Evolutionary conservation across 805 yeast species (phyloP), one percentile per base, ranked within the genome.

Genomic region (Candida dendrica): DNA sequence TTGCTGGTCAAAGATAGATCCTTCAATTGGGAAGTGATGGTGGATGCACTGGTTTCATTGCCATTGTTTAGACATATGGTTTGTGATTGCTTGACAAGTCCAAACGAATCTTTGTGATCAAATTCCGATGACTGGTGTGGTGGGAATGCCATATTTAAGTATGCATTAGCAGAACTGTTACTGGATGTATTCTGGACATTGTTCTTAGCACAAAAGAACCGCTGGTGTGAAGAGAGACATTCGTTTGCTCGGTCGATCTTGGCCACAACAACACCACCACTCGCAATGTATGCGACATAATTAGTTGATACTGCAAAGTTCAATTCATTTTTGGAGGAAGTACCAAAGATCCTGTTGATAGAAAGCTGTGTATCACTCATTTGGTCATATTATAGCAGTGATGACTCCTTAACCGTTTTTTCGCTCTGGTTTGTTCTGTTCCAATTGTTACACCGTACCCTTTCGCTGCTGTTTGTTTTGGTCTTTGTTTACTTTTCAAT

Each of bases 191-290:
- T 16, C 13, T 15, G n/a, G 13, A 47, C 43, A 44, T 44, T 43
- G 40, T 49, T 50, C 43, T 69, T 73, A 15, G 81, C 81, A 59
- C 78, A 74, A 55, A 71, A 74, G 51, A 77, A 74, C 45, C 77
- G 57, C 49, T 74, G 81, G 43, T 60, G 46, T 13, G 42, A 41
- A 0, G 49, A 39, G 3, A 53, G 43, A n/a, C 38, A 35, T 1
- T 49, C 48, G 60, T 47, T 35, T 36, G 39, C 35, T 48, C 42
- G 4, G 14, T 58, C 49, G 2, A 71, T 42, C 16, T 60, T 52
- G 36, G 73, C 60, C 1, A 76, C 78, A 11, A 77, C 79, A 4
- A 77, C 81, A 4, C 82, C 82, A 18, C 80, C 80, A 44, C 80
- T 72, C 11, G 81, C 81, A 3, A 71, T 66, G 50, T 77, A 77